Evolutionary conservation across 345 rosid genomes (phyloP).

Genomic region (Noccaea bulbosa): DNA sequence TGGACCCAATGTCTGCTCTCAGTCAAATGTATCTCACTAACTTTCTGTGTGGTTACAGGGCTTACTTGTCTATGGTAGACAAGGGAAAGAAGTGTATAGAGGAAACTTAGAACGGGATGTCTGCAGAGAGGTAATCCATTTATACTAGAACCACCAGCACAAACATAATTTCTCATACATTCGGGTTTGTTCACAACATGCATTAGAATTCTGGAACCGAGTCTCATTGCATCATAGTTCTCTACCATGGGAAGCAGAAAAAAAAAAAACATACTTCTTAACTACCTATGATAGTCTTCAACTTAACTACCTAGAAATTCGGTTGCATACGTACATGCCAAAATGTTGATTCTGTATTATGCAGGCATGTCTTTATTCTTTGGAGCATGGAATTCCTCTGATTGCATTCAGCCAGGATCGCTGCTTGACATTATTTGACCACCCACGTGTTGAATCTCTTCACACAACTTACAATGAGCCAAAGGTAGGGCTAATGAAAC

Average conservation of each 20-base stretch:
- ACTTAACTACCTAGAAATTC: not conserved
- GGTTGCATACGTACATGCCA: not conserved
- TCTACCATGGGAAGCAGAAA: not conserved
- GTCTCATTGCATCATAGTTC: not conserved
- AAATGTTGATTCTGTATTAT: conserved; percentile 18
- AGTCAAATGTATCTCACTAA: conserved; percentile 26
- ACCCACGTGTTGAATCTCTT: conserved; percentile 77
- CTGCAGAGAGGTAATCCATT: conserved; percentile 79
- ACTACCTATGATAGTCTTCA: not conserved
- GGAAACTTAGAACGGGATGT: conserved; percentile 72
- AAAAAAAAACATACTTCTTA: not conserved
- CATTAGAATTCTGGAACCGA: not conserved
- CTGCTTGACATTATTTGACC: conserved; percentile 83
- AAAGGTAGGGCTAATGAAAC: conserved; percentile 55
- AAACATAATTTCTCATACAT: not conserved
- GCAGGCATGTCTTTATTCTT: conserved; percentile 79
- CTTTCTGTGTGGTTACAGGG: conserved; percentile 61
- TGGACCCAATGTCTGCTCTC: not conserved
- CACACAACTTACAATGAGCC: conserved; percentile 82
- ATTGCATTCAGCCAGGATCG: conserved; percentile 82
- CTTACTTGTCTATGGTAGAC: conserved; percentile 90
- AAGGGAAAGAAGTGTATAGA: conserved; percentile 81
- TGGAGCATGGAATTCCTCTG: conserved; percentile 85
- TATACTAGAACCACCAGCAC: not conserved
- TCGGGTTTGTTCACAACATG: conserved; percentile 3